Base-by-base conservation (phyloP, 345 rosid species). In the Cardiospermum halicacabum region DNA sequence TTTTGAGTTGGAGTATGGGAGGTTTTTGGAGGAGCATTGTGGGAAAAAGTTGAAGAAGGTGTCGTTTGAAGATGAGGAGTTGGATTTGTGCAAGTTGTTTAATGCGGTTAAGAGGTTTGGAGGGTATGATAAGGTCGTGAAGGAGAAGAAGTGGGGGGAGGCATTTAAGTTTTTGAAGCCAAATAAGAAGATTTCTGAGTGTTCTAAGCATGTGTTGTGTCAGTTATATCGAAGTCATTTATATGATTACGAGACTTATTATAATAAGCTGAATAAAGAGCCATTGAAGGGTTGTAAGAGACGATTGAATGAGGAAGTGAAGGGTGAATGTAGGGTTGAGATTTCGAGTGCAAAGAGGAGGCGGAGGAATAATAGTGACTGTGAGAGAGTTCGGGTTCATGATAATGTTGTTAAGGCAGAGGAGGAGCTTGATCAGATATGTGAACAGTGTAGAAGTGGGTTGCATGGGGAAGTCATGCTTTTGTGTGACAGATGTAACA, bases 401-500 rank as follows among this genome's bases (percentile, higher is more conserved):
- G 72, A 72, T 53, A 69, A 53, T 74, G 80, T 72, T 62, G 75
- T 34, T 59, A 68, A 75, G 34, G n/a, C n/a, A n/a, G 82, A 75
- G 42, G 83, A 81, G 65, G 85, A 39, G 37, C 50, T 57, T 69
- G 94, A 89, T 81, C 96, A 93, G 78, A 84, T 85, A 25, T 93
- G 98, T 72, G 84, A 82, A 69, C 98, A 88, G 63, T 93, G 98
- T 62, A 71, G 68, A 60, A 93, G 96, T 71, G 98, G 86, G 8
- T 78, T 86, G 75, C 98, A 93, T 58, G 98, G 86, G 43, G 94
- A 93, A 65, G 88, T 88, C 73, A 93, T 93, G 98, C 92, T 93
- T 61, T 79, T 93, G 62, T 93, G 98, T 19, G 98, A 93, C 72
- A 82, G 97, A 62, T 93, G 98, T 76, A 85, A 93, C 67, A 93